Evolutionary conservation across 805 yeast species (phyloP), one percentile per base, ranked within the genome.

Genomic region (Spathaspora arborariae): DNA sequence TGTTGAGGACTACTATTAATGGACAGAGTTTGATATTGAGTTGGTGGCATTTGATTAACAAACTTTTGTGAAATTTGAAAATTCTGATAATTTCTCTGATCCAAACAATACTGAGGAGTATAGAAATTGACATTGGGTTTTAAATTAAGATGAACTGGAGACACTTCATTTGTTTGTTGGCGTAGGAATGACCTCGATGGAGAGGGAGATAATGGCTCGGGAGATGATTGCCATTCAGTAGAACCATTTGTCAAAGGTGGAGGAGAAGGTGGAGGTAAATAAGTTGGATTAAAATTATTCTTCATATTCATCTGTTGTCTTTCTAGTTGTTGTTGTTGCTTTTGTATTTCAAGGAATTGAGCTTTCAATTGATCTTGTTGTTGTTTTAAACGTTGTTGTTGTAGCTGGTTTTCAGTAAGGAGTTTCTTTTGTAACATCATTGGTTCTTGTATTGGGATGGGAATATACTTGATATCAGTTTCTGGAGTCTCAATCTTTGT

Each of bases 361-460:
- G 42, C 35, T 7, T 30, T 30, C n/a, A 30, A 7, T 30, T 45
- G 45, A 19, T 33, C 36, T 13, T 42, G 47, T 34, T 42, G 42
- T 39, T 45, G 50, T n/a, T 38, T 20, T 10, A 19, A 43, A 37
- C 45, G 51, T 34, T 45, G 56, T 26, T 41, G 51, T 22, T 26
- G 37, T 36, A 44, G 50, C 43, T 41, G 46, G 30, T n/a, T 44
- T 16, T 38, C 36, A 18, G 48, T 44, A 15, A 42, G 42, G 21
- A 39, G 44, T 44, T 38, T 45, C 39, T 38, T 27, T 45, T 44
- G 48, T 2, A 40, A 21, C n/a, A 24, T 34, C 16, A 41, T 52
- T n/a, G 74, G 73, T 42, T 66, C 62, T 51, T 65, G 72, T 2
- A 70, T 65, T 5, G 76, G 76, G 11, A 70, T 67, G 8, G 75